phyloP scores from a whole-genome alignment of 2,329 filamentous ascomycete genomes.

The Ophiostoma perfectum region DNA sequence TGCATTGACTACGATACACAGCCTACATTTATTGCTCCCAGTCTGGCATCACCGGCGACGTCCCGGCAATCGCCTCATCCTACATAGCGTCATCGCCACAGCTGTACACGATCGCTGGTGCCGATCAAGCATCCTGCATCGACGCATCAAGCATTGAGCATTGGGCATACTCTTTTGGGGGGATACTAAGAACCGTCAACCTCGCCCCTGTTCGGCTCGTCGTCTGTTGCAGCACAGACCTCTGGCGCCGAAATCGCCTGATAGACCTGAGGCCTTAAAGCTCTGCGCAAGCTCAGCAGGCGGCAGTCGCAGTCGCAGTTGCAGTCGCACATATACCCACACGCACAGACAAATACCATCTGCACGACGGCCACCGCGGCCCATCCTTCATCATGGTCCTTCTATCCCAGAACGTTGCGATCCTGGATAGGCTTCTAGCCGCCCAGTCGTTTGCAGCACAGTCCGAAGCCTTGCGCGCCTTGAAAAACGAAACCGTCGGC shows the following conservation, averaged over 20 bases:
- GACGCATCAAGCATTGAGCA: neutral
- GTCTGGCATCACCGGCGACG: neutral
- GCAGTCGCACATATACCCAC: neutral
- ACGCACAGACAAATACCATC: neutral
- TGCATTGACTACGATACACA: neutral
- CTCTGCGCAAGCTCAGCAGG: neutral
- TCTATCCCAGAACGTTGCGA: conserved; percentile 43
- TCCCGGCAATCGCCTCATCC: neutral
- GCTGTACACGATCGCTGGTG: neutral
- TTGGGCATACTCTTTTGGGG: no score
- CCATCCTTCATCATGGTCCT: conserved; percentile 45
- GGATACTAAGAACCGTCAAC: neutral
- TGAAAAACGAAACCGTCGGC: conserved; percentile 89
- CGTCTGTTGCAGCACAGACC: neutral
- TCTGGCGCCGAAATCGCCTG: neutral
- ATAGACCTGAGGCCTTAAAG: neutral
- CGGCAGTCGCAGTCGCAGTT: neutral
- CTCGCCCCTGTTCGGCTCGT: neutral
- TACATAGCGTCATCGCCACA: neutral
- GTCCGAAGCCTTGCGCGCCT: conserved; percentile 56
- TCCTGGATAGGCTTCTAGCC: conserved; percentile 53
- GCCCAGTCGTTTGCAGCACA: conserved; percentile 49
- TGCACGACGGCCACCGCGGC: neutral
- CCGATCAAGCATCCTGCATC: neutral
- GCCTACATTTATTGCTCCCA: neutral